Percentiles rank a stretch among this genome's conserved stretches.
These are phyloP conservation scores for Pichia scutulata DNA, from an alignment of 805 yeast species.

Conservation along the genomic window DNA sequence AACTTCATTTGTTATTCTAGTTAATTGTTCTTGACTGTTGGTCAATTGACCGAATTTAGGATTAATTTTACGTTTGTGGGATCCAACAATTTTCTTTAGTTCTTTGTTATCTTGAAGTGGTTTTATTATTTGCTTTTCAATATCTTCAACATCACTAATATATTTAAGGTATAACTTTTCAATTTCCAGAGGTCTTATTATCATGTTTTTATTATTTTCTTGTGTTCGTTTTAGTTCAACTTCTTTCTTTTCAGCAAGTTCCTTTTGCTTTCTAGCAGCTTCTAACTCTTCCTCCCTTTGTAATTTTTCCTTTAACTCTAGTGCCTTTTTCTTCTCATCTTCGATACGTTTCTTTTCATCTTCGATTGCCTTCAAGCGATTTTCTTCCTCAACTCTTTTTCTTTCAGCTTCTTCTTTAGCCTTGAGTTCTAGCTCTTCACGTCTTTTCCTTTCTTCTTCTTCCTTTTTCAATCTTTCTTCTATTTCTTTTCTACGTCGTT, in stretches of 20 bases:
- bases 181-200: slow-evolving; percentile 29
- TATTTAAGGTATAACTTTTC: slow-evolving; percentile 40
- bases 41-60: slow-evolving; percentile 92
- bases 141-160: slow-evolving; percentile 44
- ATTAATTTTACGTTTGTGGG: slow-evolving; percentile 68
- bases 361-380: slow-evolving; percentile 11
- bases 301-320: slow-evolving; percentile 11
- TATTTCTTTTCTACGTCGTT: slow-evolving; percentile 16
- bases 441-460: slow-evolving; percentile 14
- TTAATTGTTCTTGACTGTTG: slow-evolving; percentile 54
- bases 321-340: slow-evolving; percentile 18
- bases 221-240: slow-evolving; percentile 19
- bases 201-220: slow-evolving; percentile 10
- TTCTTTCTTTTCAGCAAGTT: slow-evolving; percentile 19
- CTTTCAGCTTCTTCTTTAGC: slow-evolving; percentile 14
- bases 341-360: slow-evolving; percentile 14
- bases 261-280: slow-evolving; percentile 8
- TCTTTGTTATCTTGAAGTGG: slow-evolving; percentile 36
- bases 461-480: slow-evolving; percentile 19
- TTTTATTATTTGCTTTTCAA: slow-evolving; percentile 52
- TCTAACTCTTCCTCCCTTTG: slow-evolving; percentile 20
- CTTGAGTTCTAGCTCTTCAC: slow-evolving; percentile 15
- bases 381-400: slow-evolving; percentile 14
- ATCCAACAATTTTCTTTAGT: slow-evolving; percentile 46
- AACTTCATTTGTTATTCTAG: slow-evolving; percentile 44